phyloP scores from a whole-genome alignment of 2,329 filamentous ascomycete species.

The Gaeumannomyces sp. region DNA sequence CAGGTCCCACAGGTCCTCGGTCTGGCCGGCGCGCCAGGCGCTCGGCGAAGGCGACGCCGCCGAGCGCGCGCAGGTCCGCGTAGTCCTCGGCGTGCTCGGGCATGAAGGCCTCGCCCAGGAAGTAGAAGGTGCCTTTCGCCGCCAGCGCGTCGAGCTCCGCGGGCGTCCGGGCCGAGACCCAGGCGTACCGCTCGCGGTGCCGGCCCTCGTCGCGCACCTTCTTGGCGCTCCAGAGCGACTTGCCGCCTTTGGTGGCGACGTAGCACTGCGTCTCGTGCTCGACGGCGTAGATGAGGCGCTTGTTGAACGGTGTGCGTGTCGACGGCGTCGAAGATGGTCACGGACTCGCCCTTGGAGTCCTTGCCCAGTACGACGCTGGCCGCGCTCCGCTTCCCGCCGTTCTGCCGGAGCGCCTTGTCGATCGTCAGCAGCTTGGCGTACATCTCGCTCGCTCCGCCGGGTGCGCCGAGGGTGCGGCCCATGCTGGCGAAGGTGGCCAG shows the following conservation, averaged over 20 bases:
- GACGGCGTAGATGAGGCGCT: slow-evolving; percentile 18
- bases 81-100: slow-evolving; percentile 18
- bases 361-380: background rate
- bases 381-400: background rate
- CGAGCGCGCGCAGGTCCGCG: slow-evolving; percentile 11
- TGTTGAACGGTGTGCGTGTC: slow-evolving; percentile 16
- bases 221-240: slow-evolving; percentile 15
- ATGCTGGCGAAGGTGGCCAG: slow-evolving; percentile 15
- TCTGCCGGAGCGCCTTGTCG: background rate
- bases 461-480: slow-evolving; percentile 16
- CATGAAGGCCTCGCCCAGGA: slow-evolving; percentile 21
- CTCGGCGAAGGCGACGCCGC: slow-evolving; percentile 4
- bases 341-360: no score
- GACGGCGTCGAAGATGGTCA: slow-evolving; percentile 10
- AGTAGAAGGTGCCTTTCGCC: slow-evolving; percentile 12
- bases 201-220: slow-evolving; percentile 1
- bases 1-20: slow-evolving; percentile 12
- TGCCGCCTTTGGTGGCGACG: slow-evolving; percentile 8
- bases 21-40: slow-evolving; percentile 13
- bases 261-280: slow-evolving; percentile 18
- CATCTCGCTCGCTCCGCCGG: slow-evolving; percentile 10
- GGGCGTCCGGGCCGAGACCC: background rate
- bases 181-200: background rate
- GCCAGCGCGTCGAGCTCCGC: background rate
- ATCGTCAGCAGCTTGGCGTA: slow-evolving; percentile 3